Evolutionary conservation across 257 asterid genomes (phyloP).

Genomic region (Jasminum sambac): DNA sequence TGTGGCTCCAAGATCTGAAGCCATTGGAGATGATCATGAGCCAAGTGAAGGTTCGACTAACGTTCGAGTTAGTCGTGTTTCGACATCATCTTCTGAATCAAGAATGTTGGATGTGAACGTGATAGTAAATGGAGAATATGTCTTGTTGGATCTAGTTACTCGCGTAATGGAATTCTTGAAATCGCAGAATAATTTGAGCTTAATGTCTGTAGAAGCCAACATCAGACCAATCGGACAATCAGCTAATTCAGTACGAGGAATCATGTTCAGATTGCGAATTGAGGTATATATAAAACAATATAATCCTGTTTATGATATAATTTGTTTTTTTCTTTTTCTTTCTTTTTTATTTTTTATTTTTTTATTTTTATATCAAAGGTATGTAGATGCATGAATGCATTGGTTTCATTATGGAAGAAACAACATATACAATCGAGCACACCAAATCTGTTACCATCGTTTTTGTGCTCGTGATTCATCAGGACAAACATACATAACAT

Average conservation of each 20-base stretch:
- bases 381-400: too few relatives aligned
- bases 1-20: constrained; percentile 10
- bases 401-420: too few relatives aligned
- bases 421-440: too few relatives aligned
- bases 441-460: too few relatives aligned
- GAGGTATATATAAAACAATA: constrained; percentile 54
- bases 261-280: constrained; percentile 46
- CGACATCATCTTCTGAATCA: constrained; percentile 45
- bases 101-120: constrained; percentile 62
- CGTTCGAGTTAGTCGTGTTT: constrained; percentile 38
- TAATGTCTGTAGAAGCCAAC: constrained; percentile 54
- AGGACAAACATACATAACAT: too few relatives aligned
- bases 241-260: constrained; percentile 25
- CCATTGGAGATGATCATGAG: not conserved
- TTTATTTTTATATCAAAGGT: too few relatives aligned
- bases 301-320: not conserved
- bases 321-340: too few relatives aligned
- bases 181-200: constrained; percentile 29
- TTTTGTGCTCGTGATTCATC: too few relatives aligned
- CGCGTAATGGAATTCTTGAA: constrained; percentile 57
- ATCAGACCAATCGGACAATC: constrained; percentile 39
- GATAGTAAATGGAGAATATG: constrained; percentile 40
- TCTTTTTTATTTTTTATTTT: too few relatives aligned
- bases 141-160: constrained; percentile 44
- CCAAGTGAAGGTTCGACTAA: constrained; percentile 27